phyloP scores from a whole-genome alignment of 345 rosid species.

The Clarkia xantiana region DNA sequence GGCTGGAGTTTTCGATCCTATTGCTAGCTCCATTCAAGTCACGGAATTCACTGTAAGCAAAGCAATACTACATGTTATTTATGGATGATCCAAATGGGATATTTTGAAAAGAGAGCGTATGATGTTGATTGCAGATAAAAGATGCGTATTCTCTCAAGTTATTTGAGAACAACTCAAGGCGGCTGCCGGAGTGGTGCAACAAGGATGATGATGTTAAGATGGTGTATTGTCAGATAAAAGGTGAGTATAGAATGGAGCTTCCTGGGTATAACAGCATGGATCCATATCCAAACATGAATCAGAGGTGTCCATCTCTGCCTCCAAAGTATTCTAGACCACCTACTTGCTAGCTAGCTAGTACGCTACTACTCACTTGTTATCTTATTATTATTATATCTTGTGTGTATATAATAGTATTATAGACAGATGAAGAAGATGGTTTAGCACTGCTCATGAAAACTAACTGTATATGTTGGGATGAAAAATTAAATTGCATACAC shows the following conservation, averaged over 20 bases:
- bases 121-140: conserved; percentile 66
- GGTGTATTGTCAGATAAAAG: conserved; percentile 71
- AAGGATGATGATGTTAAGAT: conserved; percentile 24
- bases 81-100: no score
- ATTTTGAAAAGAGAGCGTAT: no score
- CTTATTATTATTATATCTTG: no score
- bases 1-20: conserved; percentile 68
- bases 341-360: conserved; percentile 30
- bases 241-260: conserved; percentile 79
- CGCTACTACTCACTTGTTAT: no score
- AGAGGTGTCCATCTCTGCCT: conserved; percentile 89
- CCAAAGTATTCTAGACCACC: conserved; percentile 64
- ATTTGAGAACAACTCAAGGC: conserved; percentile 57
- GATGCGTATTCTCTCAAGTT: conserved; percentile 82
- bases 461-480: no score
- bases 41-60: conserved; percentile 84
- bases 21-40: conserved; percentile 66
- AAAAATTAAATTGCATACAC: no score
- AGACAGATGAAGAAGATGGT: no score
- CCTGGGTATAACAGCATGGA: conserved; percentile 63
- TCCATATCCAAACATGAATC: conserved; percentile 81
- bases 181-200: conserved; percentile 73
- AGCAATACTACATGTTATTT: no score
- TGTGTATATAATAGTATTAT: no score
- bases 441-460: no score